Evolutionary conservation across 2,329 filamentous ascomycete genomes (phyloP).

Genomic region (Orbilia quercus): DNA sequence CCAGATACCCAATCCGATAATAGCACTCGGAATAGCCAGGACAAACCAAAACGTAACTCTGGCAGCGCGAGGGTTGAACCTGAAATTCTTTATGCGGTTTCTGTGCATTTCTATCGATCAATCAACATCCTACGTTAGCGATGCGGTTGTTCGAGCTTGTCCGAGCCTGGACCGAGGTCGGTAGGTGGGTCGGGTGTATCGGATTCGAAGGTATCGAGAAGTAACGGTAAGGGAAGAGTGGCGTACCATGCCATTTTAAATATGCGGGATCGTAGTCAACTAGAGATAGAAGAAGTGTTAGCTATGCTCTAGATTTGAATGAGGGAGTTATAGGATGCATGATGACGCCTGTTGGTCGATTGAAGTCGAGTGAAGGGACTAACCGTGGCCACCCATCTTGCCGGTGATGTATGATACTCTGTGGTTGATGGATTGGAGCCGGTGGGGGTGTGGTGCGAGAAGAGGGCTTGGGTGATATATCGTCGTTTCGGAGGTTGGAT

Average conservation of each 20-base stretch:
- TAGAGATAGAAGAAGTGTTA: conserved; percentile 24
- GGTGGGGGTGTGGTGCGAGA: neutral
- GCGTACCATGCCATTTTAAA: conserved; percentile 51
- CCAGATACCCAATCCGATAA: conserved; percentile 34
- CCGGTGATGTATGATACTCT: conserved; percentile 21
- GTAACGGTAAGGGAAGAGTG: neutral
- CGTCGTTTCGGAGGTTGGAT: conserved; percentile 47
- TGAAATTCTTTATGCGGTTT: conserved; percentile 41
- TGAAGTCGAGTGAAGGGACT: conserved; percentile 8
- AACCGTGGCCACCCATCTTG: conserved; percentile 44
- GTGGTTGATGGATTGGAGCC: conserved; percentile 1
- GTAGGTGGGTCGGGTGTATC: neutral
- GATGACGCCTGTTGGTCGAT: too few species aligned
- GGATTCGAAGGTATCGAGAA: neutral
- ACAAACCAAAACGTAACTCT: conserved; percentile 42
- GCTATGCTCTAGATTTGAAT: conserved; percentile 1
- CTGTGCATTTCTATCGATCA: conserved; percentile 52
- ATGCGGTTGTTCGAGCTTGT: too few species aligned
- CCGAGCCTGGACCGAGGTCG: too few species aligned
- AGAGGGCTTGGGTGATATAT: neutral
- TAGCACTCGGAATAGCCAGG: conserved; percentile 19
- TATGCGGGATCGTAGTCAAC: conserved; percentile 51
- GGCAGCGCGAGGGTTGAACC: conserved; percentile 16
- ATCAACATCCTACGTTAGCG: neutral
- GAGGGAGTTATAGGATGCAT: neutral